phyloP scores from a whole-genome alignment of 805 yeast species.

The Nakazawaea ishiwadae region DNA sequence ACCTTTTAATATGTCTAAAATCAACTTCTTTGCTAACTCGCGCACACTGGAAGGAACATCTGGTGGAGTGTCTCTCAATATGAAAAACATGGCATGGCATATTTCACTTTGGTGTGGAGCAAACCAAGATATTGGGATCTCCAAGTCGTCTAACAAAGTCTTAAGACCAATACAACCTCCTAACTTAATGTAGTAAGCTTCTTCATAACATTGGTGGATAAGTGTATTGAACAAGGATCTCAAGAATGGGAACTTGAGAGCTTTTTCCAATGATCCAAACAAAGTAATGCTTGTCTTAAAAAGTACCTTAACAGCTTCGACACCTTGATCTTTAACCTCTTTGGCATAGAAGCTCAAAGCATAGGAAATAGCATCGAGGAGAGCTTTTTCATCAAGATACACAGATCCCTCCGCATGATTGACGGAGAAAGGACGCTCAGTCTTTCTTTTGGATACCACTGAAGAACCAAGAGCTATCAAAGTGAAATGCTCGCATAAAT shows the following conservation, averaged over 20 bases:
- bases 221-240: slow-evolving; percentile 75
- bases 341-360: slow-evolving; percentile 76
- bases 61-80: slow-evolving; percentile 81
- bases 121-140: slow-evolving; percentile 69
- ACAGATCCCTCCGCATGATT: slow-evolving; percentile 77
- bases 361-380: slow-evolving; percentile 70
- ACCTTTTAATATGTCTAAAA: slow-evolving; percentile 55
- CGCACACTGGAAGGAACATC: slow-evolving; percentile 83
- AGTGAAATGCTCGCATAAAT: slow-evolving; percentile 75
- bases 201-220: slow-evolving; percentile 89
- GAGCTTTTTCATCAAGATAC: slow-evolving; percentile 60
- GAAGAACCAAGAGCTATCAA: slow-evolving; percentile 73
- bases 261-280: slow-evolving; percentile 63
- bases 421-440: slow-evolving; percentile 66
- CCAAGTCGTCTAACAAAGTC: slow-evolving; percentile 64
- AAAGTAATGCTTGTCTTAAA: slow-evolving; percentile 56
- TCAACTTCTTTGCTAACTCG: slow-evolving; percentile 63
- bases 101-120: slow-evolving; percentile 77
- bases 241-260: slow-evolving; percentile 69
- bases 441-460: slow-evolving; percentile 60
- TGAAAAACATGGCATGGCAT: slow-evolving; percentile 82
- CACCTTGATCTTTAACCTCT: slow-evolving; percentile 68
- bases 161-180: slow-evolving; percentile 87
- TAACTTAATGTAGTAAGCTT: slow-evolving; percentile 75
- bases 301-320: slow-evolving; percentile 57